These are phyloP conservation scores for Ascocoryne sarcoides DNA, from an alignment of 2,329 filamentous ascomycete genomes.

Conservation along the genomic window DNA sequence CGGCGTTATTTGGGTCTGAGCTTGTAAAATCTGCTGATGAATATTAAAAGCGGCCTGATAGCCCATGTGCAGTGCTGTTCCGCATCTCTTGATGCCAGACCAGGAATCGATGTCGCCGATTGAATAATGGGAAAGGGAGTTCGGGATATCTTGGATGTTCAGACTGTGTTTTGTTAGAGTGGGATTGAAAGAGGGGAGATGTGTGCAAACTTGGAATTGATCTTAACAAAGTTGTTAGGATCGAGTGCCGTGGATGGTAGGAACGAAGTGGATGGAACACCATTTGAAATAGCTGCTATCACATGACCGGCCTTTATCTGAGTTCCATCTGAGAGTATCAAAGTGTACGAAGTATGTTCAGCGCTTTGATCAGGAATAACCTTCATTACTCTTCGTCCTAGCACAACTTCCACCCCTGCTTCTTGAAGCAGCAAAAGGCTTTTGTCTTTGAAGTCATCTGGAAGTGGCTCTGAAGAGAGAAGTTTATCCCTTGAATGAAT, in stretches of 20 bases:
- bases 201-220: conserved; percentile 42
- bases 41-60: conserved; percentile 58
- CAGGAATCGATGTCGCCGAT: conserved; percentile 62
- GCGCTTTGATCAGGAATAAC: conserved; percentile 37
- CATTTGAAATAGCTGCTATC: conserved; percentile 59
- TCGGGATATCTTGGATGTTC: conserved; percentile 46
- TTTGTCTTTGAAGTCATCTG: conserved; percentile 58
- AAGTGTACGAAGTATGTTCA: conserved; percentile 36
- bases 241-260: conserved; percentile 51
- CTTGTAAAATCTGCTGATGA: conserved; percentile 49
- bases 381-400: conserved; percentile 48
- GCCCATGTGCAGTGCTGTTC: conserved; percentile 67
- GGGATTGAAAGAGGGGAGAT: not conserved
- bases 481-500: conserved; percentile 64
- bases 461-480: conserved; percentile 64
- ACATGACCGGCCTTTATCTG: conserved; percentile 54
- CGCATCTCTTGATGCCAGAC: conserved; percentile 74
- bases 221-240: conserved; percentile 56
- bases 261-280: conserved; percentile 52
- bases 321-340: conserved; percentile 52
- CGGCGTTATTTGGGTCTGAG: conserved; percentile 34
- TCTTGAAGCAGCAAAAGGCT: conserved; percentile 50
- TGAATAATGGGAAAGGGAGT: conserved; percentile 55
- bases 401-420: conserved; percentile 54
- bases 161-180: conserved; percentile 34